phyloP scores from a whole-genome alignment of 1,284 basidiomycete species.

The Ustilago nuda region DNA sequence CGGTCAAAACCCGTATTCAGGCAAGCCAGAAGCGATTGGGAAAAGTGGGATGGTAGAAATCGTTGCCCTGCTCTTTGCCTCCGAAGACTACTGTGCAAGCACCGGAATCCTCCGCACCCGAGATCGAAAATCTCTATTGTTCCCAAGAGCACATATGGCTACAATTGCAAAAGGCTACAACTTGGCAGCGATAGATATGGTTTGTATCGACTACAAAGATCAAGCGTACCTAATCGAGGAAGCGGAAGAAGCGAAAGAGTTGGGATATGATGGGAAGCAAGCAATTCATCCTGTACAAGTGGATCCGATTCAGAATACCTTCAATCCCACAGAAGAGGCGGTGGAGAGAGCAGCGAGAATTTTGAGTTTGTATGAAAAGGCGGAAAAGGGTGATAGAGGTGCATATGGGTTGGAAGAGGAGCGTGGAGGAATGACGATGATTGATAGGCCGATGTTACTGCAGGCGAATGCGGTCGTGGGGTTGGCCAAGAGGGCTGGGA shows the following conservation, averaged over 20 bases:
- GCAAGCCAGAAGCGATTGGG: not conserved
- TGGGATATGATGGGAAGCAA: constrained; percentile 74
- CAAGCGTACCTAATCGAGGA: constrained; percentile 78
- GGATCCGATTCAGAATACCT: constrained; percentile 79
- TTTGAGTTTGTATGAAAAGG: constrained; percentile 70
- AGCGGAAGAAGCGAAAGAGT: constrained; percentile 75
- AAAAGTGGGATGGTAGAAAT: constrained; percentile 23
- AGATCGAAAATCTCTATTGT: constrained; percentile 81
- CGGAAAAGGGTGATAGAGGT: constrained; percentile 72
- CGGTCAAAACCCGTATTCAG: constrained; percentile 7
- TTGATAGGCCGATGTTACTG: constrained; percentile 76
- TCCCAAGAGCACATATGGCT: constrained; percentile 85
- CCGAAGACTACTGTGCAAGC: constrained; percentile 77
- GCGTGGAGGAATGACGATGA: constrained; percentile 73
- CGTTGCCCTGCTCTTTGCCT: constrained; percentile 62
- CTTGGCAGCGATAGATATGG: constrained; percentile 83
- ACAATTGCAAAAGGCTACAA: constrained; percentile 86
- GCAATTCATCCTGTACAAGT: constrained; percentile 92
- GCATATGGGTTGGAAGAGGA: constrained; percentile 75
- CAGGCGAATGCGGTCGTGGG: constrained; percentile 77
- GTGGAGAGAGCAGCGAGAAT: constrained; percentile 83
- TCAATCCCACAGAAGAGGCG: constrained; percentile 81
- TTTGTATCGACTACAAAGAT: constrained; percentile 90
- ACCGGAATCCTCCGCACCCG: constrained; percentile 84
- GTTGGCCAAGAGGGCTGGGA: constrained; percentile 76